Conservation (phyloP, 345 rosid genomes). For the Brassica carinata region DNA sequence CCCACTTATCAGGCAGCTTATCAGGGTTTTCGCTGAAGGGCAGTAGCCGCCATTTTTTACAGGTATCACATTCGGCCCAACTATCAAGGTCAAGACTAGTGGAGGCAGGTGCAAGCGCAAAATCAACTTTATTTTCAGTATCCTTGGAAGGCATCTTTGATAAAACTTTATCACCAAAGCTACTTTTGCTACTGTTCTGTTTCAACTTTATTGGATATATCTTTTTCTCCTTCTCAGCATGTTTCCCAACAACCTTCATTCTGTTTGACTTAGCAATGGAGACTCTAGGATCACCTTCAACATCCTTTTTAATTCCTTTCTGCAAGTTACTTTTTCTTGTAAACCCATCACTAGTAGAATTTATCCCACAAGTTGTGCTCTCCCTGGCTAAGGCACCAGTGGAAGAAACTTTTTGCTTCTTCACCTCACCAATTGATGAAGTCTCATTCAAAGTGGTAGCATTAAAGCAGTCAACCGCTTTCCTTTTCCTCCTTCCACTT, state of each 20-base stretch:
- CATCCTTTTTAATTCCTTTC: conserved; percentile 40
- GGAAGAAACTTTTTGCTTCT: conserved; percentile 44
- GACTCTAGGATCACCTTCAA: conserved; percentile 29
- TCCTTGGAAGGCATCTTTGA: conserved; percentile 35
- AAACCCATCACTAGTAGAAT: conserved; percentile 37
- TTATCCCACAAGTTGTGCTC: conserved; percentile 33
- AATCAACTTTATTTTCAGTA: conserved; percentile 40
- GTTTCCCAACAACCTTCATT: conserved; percentile 33
- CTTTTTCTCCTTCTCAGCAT: conserved; percentile 34
- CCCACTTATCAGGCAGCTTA: conserved; percentile 71
- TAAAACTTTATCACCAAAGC: conserved; percentile 34
- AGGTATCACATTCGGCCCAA: conserved; percentile 70
- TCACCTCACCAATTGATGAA: conserved; percentile 37
- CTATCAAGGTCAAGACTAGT: conserved; percentile 42
- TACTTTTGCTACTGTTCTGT: conserved; percentile 41
- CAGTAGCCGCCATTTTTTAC: conserved; percentile 73
- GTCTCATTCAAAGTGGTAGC: conserved; percentile 39
- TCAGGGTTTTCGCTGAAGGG: conserved; percentile 53
- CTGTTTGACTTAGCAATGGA: conserved; percentile 30
- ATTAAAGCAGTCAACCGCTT: conserved; percentile 38
- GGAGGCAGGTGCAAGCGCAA: conserved; percentile 41
- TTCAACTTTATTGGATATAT: conserved; percentile 35
- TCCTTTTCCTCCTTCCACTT: conserved; percentile 44
- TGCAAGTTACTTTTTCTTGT: conserved; percentile 41
- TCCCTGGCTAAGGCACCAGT: conserved; percentile 36